Base-by-base conservation (phyloP, 208 protist species). In the Leishmania guyanensis region DNA sequence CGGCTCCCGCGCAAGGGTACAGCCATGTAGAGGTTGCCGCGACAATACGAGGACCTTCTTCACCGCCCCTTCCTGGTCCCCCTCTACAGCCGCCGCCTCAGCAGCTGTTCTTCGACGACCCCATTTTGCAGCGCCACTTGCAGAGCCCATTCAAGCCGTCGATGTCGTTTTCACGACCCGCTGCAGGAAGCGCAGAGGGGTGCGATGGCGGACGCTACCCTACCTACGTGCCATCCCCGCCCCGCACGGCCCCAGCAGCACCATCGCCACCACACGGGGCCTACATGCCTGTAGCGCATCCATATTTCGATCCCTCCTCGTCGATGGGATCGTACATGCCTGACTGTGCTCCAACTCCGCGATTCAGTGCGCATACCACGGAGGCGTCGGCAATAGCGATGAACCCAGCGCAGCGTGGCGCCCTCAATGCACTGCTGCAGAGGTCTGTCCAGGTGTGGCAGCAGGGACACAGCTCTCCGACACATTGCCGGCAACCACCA, bases 71-170 rank as follows among this genome's bases (percentile, higher is more conserved):
- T 6, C 12, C 72, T 20, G 33, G 51, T 46, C 4, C 72, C 43
- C 29, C 26, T 54, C 58, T 50, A 14, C 75, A 33, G 22, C 75
- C 56, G 33, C 22, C 29, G 10, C 60, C 14, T 36, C 51, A 69
- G 1, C 75, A 53, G 12, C 58, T 46, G 17, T 72, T 79, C 76
- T 79, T 79, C 14, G 76, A 79, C 66, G 76, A 79, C 46, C 76
- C 76, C 9, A 22, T 79, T 4, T 29, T 79, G 29, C 76, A 79
- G 76, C 76, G 76, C 50, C 48, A 39, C 48, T 16, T 53, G 6
- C 50, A 43, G n/a, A 60, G 29, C 22, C 26, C 48, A 17, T 58
- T 71, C 76, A 43, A 9, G 56, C 74, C 53, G 74, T n/a, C 51
- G 20, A 56, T 43, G 29, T 10, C 64, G 8, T 51, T 48, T 16